Evolutionary conservation across 257 asterid genomes (phyloP).

Genomic region (Solanum chaucha): DNA sequence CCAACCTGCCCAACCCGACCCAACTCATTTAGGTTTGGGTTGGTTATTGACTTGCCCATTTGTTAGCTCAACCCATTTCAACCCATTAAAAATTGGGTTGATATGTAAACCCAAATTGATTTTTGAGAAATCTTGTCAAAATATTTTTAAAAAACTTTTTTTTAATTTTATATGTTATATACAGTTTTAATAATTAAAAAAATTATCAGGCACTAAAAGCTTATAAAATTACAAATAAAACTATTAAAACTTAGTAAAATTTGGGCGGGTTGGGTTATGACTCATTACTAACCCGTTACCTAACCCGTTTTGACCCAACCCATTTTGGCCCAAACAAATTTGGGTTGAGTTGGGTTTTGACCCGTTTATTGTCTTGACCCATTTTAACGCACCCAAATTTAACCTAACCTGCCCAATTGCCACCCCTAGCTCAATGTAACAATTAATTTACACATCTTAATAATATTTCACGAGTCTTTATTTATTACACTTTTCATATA

Average conservation of each 20-base stretch:
- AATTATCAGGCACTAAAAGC: neutral
- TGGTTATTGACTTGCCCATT: neutral
- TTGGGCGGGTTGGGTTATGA: neutral
- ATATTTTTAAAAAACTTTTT: no score
- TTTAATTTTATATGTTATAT: no score
- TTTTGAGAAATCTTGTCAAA: no score
- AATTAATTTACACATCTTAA: neutral
- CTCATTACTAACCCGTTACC: neutral
- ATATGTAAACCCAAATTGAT: no score
- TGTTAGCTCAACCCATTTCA: neutral
- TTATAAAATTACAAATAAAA: neutral
- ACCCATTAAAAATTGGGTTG: no score
- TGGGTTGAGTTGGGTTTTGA: neutral
- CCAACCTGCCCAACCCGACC: neutral
- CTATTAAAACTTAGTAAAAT: neutral
- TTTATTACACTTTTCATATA: neutral
- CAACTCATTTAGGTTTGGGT: neutral
- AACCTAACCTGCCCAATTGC: neutral
- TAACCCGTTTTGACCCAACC: neutral
- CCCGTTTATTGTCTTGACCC: neutral
- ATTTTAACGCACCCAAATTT: neutral
- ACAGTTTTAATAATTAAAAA: no score
- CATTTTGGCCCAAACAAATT: neutral
- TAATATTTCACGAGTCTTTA: neutral
- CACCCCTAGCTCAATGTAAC: neutral